Base-by-base conservation (phyloP, 139 green algal genomes). In the Chlorella ohadii region DNA sequence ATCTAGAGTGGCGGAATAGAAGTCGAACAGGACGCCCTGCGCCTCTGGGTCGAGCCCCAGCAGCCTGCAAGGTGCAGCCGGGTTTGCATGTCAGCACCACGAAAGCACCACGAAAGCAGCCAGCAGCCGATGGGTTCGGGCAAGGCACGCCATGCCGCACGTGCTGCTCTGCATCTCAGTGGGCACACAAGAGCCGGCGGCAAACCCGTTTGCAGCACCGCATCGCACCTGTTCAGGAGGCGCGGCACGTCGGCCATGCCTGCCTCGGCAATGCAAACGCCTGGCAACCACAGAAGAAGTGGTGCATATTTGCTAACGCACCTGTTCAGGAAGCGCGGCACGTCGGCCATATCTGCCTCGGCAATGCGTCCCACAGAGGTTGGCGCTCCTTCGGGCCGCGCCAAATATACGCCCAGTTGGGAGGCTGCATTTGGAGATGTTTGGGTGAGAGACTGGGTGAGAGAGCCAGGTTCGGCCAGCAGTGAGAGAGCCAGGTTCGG, bases 311-410 rank as follows among this genome's bases (percentile, higher is more conserved):
- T n/a, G n/a, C n/a, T n/a, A n/a, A n/a, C 31, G 33, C 13, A 55
- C 82, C 84, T 86, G 89, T 98, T 98, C 22, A 98, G 88, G 91
- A 98, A 98, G 71, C 91, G 89, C 0, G 89, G 85, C 72, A 97
- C 92, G 47, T 97, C 94, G 34, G 82, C 85, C 39, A 76, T 84
- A n/a, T 94, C 91, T 41, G 84, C 87, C 28, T 91, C 87, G 20
- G 83, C 61, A 12, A 91, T 86, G 71, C 80, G 87, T 47, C 86
- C 87, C 9, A 65, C 73, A 0, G 22, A 20, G 25, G 67, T 33
- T 0, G 85, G 85, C 7, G 81, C 87, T 28, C 88, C 87, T 0
- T 88, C 81, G 3, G 83, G 41, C 9, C 74, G n/a, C 19, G 34
- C 28, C 71, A 92, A 73, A 36, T 78, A 89, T 3, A 56, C 34